A percentile compares a stretch with the other conserved stretches of the same genome.
Conservation (phyloP, 768 basidiomycete species). For the Pleurotus cornucopiae region DNA sequence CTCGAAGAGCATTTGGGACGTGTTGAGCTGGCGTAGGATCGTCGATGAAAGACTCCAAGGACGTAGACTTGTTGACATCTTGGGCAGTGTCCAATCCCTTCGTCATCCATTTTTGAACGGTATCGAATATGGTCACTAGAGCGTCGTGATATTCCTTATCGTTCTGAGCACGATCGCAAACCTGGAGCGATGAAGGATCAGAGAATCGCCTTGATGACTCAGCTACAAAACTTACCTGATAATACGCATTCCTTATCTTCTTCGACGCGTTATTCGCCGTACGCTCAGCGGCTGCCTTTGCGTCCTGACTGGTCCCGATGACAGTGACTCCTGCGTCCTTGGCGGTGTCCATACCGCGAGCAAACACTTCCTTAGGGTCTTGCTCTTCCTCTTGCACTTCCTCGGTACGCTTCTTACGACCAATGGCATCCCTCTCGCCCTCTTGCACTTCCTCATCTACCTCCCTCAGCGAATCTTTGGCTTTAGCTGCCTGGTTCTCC, state of each 20-base stretch:
- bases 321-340: conserved; percentile 53
- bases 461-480: conserved; percentile 49
- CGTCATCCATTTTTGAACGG: conserved; percentile 55
- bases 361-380: conserved; percentile 53
- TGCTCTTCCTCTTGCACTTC: conserved; percentile 40
- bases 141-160: conserved; percentile 57
- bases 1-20: conserved; percentile 44
- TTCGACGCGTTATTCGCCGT: conserved; percentile 33
- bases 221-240: conserved; percentile 31
- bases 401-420: conserved; percentile 45
- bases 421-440: conserved; percentile 55
- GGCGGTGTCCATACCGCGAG: conserved; percentile 62
- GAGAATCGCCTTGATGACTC: too few relatives aligned
- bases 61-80: conserved; percentile 34
- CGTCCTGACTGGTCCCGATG: conserved; percentile 50
- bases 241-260: conserved; percentile 47
- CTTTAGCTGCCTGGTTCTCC: conserved; percentile 43
- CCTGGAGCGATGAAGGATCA: conserved; percentile 26
- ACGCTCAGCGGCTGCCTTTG: conserved; percentile 38
- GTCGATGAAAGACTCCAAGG: conserved; percentile 51
- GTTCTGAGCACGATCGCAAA: conserved; percentile 60
- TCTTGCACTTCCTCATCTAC: conserved; percentile 56
- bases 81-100: conserved; percentile 45
- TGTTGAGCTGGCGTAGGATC: conserved; percentile 66
- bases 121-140: conserved; percentile 52